A percentile compares a stretch with the other conserved stretches of the same genome.
Evolutionary conservation across 768 basidiomycete genomes (phyloP).

Genomic region (Pulveroboletus sp.): DNA sequence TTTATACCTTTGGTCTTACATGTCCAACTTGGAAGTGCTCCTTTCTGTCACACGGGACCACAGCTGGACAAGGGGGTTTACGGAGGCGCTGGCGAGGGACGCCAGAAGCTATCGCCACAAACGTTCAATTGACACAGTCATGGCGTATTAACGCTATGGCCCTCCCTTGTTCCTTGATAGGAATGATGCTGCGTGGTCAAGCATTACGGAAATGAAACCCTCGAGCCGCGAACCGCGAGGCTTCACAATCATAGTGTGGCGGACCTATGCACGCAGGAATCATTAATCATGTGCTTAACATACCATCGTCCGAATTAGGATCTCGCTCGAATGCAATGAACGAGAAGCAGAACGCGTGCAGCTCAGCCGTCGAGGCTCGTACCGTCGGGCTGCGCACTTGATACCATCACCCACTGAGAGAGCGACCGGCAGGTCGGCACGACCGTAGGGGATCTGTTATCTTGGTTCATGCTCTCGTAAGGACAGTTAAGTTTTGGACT

Average conservation of each 20-base stretch:
- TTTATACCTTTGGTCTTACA: slow-evolving; percentile 17
- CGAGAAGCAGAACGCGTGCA: background rate
- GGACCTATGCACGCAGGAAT: background rate
- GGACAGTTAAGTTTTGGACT: slow-evolving; percentile 4
- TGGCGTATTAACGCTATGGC: background rate
- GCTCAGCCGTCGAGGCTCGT: background rate
- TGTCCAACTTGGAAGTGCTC: background rate
- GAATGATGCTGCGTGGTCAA: background rate
- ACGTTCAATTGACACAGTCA: background rate
- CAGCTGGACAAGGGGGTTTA: background rate
- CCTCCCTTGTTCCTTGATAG: slow-evolving; percentile 2
- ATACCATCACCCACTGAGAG: background rate
- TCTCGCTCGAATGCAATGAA: background rate
- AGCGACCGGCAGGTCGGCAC: no score
- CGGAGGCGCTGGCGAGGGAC: background rate
- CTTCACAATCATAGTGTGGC: background rate
- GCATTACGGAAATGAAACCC: slow-evolving; percentile 8
- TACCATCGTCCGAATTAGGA: background rate
- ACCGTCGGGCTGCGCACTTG: background rate
- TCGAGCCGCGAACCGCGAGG: background rate
- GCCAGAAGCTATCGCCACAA: background rate
- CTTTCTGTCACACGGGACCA: background rate
- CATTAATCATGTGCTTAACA: background rate
- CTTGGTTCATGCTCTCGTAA: background rate
- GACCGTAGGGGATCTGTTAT: no score